Conservation (phyloP, 2,329 filamentous ascomycete species). For the Hypoxylon sp. region DNA sequence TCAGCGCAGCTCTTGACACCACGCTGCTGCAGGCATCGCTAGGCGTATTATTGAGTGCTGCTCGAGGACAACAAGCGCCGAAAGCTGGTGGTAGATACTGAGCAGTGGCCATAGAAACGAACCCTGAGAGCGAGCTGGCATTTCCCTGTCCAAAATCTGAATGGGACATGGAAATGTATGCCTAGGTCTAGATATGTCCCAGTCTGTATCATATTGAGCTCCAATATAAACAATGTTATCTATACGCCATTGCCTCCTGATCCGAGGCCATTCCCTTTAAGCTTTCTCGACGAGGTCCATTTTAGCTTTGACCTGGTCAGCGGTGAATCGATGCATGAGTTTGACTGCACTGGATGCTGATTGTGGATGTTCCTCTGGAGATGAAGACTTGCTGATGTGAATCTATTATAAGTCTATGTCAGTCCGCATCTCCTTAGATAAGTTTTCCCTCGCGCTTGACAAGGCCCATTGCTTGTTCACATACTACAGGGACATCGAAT, state of each 20-base stretch:
- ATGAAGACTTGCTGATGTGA: constrained; percentile 72
- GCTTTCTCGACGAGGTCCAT: constrained; percentile 72
- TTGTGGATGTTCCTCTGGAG: constrained; percentile 66
- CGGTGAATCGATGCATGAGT: constrained; percentile 83
- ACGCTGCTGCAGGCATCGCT: constrained; percentile 65
- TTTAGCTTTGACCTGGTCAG: constrained; percentile 74
- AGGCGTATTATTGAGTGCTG: constrained; percentile 63
- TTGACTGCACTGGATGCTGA: constrained; percentile 74
- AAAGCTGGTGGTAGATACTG: constrained; percentile 61
- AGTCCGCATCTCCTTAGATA: neutral
- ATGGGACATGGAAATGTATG: neutral
- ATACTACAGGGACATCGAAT: constrained; percentile 85
- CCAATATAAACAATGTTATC: neutral
- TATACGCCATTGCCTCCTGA: neutral
- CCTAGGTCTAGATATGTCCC: neutral
- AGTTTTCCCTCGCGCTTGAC: neutral
- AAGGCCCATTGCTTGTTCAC: constrained; percentile 45
- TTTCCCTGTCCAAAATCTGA: neutral
- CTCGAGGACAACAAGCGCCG: constrained; percentile 59
- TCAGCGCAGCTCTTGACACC: constrained; percentile 71
- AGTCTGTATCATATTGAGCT: neutral
- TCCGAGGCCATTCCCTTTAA: constrained; percentile 22
- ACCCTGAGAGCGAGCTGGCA: neutral
- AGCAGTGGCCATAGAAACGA: constrained; percentile 28
- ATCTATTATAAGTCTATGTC: constrained; percentile 59